A percentile compares a stretch with the other conserved stretches of the same genome.
Conservation (phyloP, 495 filamentous ascomycete species). For the Cenococcum geophilum region DNA sequence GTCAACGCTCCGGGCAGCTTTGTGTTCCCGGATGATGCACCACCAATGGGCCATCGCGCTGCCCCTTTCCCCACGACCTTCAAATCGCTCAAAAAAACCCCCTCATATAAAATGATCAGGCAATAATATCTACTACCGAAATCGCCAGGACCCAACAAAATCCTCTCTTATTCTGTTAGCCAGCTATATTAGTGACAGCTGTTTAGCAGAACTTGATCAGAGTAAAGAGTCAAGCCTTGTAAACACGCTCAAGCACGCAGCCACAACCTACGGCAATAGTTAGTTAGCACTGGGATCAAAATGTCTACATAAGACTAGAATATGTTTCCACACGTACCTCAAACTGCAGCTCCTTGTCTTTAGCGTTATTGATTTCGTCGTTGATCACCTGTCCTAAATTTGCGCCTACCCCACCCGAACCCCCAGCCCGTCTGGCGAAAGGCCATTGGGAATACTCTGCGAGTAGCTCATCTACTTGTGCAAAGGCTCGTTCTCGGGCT, state of each 20-base stretch:
- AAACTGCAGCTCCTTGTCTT: conserved; percentile 90
- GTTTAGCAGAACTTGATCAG: conserved; percentile 41
- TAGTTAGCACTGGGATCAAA: conserved; percentile 7
- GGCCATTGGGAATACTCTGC: conserved; percentile 97
- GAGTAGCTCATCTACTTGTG: conserved; percentile 91
- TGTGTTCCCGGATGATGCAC: background rate
- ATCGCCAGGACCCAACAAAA: too few relatives aligned
- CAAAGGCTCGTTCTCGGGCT: conserved; percentile 85
- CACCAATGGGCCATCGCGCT: too few relatives aligned
- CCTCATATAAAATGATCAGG: too few relatives aligned
- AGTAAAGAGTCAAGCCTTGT: conserved; percentile 92
- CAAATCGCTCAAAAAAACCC: background rate
- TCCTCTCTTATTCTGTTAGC: too few relatives aligned
- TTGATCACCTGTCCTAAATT: conserved; percentile 84
- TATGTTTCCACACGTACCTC: conserved; percentile 58
- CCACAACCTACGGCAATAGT: conserved; percentile 58
- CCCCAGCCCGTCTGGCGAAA: conserved; percentile 73
- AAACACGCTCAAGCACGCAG: conserved; percentile 93
- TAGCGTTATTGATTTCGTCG: conserved; percentile 77
- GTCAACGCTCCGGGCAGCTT: background rate
- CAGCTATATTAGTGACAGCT: background rate
- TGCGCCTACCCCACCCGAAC: conserved; percentile 75
- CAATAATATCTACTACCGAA: too few relatives aligned
- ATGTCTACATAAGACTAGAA: background rate
- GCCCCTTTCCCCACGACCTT: background rate